Base-by-base conservation (phyloP, 139 green algal species). In the Pleodorina starrii region DNA sequence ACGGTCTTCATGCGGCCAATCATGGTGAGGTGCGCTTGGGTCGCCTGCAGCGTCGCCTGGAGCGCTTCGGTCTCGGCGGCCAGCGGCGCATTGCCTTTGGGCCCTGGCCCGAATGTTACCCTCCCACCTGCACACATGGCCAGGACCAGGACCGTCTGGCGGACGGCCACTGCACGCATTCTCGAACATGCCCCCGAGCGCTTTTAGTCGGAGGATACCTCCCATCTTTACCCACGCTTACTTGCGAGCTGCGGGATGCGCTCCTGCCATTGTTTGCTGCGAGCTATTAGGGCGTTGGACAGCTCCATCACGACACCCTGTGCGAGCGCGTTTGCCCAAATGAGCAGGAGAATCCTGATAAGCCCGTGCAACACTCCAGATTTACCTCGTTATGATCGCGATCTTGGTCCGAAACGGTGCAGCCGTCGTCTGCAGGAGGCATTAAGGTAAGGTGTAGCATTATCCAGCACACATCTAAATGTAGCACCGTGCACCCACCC, bases 361-460 rank as follows among this genome's bases (percentile, higher is more conserved):
- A 71, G 77, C 14, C 46, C 12, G 35, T 32, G 40, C 40, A 38
- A 51, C 57, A 36, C 19, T 50, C 21, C 35, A 51, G 36, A 7
- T n/a, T 69, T 29, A 86, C 79, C 40, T 86, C 79, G 19, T 2
- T 59, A 2, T 14, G 32, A 0, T 12, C 14, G 5, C 81, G 81
- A 32, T 87, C 60, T n/a, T 87, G 81, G 40, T 77, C 81, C 42
- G 81, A 77, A 7, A 87, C 60, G 43, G 29, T 87, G 81, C 60
- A 78, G 0, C 42, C 81, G 44, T 78, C 81, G 35, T 77, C 81
- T 87, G 63, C 60, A 66, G 9, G 42, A 12, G 11, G 46, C 11
- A 48, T 46, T 23, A 38, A n/a, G 32, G 38, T 25, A 21, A 17
- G 68, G 19, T 48, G 19, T 48, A 1, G 32, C 36, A 19, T 23